These are phyloP conservation scores for Yarrowia keelungensis DNA, from an alignment of 805 yeast species.

Conservation along the genomic window DNA sequence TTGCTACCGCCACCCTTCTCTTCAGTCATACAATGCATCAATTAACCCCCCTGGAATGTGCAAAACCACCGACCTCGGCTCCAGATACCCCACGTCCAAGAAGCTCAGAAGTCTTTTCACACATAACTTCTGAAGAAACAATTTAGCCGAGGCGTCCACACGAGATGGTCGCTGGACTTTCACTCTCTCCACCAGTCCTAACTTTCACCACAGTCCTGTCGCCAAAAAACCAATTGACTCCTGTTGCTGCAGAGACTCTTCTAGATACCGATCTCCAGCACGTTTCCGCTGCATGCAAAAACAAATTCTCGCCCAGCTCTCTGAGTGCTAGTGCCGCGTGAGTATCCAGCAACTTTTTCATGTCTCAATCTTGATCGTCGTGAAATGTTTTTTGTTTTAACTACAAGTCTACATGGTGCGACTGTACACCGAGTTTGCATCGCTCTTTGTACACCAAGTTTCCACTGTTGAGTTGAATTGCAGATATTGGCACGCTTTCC, in stretches of 20 bases:
- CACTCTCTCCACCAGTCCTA: no score
- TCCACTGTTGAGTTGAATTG: no score
- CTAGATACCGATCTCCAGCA: neutral
- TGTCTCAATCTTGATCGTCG: slow-evolving; percentile 5
- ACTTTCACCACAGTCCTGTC: no score
- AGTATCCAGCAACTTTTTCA: no score
- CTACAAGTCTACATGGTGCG: neutral
- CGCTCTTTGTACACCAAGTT: no score
- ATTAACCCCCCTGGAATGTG: neutral
- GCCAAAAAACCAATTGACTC: neutral
- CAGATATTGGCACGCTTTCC: no score
- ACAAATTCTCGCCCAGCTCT: neutral
- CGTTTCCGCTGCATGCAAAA: neutral
- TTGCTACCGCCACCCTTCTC: no score
- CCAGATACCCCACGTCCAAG: neutral
- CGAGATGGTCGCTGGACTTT: neutral
- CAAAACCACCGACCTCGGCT: slow-evolving; percentile 21
- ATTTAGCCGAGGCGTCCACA: slow-evolving; percentile 7
- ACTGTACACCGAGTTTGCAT: neutral
- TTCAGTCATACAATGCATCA: neutral
- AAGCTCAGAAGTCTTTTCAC: slow-evolving; percentile 22
- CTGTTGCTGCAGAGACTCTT: neutral
- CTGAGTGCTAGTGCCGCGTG: neutral
- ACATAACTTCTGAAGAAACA: neutral
- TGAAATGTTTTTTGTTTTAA: neutral